Evolutionary conservation across 2,329 filamentous ascomycete genomes (phyloP), one percentile per base, ranked within the genome.

Genomic region (Davidsoniella eucalypti): DNA sequence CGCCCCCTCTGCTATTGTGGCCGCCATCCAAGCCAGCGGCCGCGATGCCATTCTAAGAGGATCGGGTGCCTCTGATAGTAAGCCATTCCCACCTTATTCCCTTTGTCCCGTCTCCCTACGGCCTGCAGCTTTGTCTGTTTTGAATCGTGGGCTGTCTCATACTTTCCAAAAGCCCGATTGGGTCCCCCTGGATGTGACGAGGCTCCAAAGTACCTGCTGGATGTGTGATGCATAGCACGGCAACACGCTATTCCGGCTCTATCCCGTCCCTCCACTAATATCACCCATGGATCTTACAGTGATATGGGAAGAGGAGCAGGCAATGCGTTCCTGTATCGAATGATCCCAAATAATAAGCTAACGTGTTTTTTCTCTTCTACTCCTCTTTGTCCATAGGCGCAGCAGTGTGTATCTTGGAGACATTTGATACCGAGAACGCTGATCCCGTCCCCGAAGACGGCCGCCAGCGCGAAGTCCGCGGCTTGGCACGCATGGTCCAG

Each of bases 331-430:
- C 29, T 33, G 29, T 33, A 33, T 33, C 29, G 29, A 33, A 33
- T 33, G 29, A 33, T 33, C 29, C 29, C 45, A 14, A 14, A 39
- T n/a, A 25, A 21, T 23, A 48, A 14, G 38, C 26, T 47, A 47
- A 47, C 33, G 36, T 23, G 10, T 33, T 33, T 9, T 9, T 9
- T 9, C 18, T 47, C 23, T 14, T 47, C 29, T 9, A 29, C 18
- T 10, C 36, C 5, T 43, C 21, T 44, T 26, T 17, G 14, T 33
- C 29, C 51, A 25, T 56, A 78, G 83, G 78, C 61, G 85, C 87
- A 26, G 87, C 90, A 42, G 92, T 98, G 41, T 94, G 88, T 66
- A 96, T 98, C 60, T 78, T 98, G 54, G 92, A 98, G 70, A 93
- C 87, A 51, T 79, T 73, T 57, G 60, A 68, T 58, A 80, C 86